These are phyloP conservation scores for Lignosus rhinocerotis DNA, from an alignment of 1,284 basidiomycete genomes.

Conservation along the genomic window DNA sequence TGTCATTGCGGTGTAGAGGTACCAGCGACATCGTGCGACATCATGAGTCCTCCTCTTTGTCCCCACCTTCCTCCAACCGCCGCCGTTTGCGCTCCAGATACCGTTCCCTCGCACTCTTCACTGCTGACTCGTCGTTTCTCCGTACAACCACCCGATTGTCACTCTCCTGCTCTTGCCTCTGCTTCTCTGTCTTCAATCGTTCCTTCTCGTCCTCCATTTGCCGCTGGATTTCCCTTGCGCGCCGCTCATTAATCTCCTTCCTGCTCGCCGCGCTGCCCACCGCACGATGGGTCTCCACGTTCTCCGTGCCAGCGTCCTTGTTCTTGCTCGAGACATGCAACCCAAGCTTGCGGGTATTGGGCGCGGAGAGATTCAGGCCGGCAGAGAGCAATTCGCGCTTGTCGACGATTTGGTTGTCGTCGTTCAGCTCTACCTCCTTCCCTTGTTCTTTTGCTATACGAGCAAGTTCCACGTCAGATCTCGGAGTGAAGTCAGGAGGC, in stretches of 20 bases:
- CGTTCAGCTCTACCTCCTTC: constrained; percentile 92
- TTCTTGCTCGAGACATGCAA: constrained; percentile 35
- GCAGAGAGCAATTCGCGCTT: constrained; percentile 90
- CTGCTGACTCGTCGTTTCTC: constrained; percentile 70
- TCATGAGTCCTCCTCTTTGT: constrained; percentile 12
- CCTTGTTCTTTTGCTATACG: constrained; percentile 70
- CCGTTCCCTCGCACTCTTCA: constrained; percentile 73
- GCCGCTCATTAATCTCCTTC: constrained; percentile 79
- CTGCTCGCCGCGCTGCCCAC: constrained; percentile 79
- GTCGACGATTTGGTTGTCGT: constrained; percentile 97
- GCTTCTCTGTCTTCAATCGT: constrained; percentile 57
- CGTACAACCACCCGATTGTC: constrained; percentile 56
- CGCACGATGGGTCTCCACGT: constrained; percentile 59
- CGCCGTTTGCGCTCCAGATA: constrained; percentile 81
- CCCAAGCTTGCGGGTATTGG: constrained; percentile 69
- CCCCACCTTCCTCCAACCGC: constrained; percentile 58
- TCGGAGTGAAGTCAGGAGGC: constrained; percentile 58
- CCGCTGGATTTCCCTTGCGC: constrained; percentile 68
- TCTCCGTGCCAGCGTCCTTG: constrained; percentile 34
- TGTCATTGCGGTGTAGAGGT: neutral
- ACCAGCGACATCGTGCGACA: neutral
- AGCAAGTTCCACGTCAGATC: constrained; percentile 74
- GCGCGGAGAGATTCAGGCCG: constrained; percentile 87
- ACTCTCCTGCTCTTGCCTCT: constrained; percentile 59
- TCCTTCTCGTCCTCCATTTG: constrained; percentile 76